phyloP scores from a whole-genome alignment of 176 grass and related monocot genomes.

The Phoenix roebelenii region DNA sequence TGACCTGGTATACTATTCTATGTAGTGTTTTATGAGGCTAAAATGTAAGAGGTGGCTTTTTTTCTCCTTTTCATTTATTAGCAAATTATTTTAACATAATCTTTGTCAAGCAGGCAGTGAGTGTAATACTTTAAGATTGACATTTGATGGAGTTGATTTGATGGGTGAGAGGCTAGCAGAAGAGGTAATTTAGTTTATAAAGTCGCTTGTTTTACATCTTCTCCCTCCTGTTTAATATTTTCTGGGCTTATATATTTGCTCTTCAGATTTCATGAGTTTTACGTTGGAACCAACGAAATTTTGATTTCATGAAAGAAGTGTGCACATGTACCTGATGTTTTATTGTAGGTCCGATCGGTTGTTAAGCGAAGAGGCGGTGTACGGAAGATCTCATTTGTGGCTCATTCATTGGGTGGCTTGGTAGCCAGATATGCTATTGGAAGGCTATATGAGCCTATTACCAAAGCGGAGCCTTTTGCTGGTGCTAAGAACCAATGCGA shows the following conservation, averaged over 20 bases:
- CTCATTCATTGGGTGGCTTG: conserved; percentile 87
- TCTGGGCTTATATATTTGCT: too few species aligned
- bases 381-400: conserved; percentile 81
- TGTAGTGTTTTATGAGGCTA: too few species aligned
- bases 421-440: conserved; percentile 86
- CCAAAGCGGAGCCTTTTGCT: conserved; percentile 2
- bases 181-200: conserved; percentile 46
- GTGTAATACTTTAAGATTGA: conserved; percentile 68
- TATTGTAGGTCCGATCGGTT: conserved; percentile 58
- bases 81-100: background rate
- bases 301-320: background rate
- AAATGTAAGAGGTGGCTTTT: too few species aligned
- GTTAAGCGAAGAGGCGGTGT: conserved; percentile 47
- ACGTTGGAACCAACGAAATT: background rate
- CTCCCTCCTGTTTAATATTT: too few species aligned
- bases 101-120: conserved; percentile 54
- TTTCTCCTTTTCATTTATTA: too few species aligned
- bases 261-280: too few species aligned
- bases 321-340: conserved; percentile 9
- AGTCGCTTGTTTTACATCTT: too few species aligned
- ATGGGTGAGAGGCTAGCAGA: conserved; percentile 96
- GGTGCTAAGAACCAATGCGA: conserved; percentile 15
- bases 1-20: too few species aligned
- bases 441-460: conserved; percentile 44
- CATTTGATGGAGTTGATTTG: conserved; percentile 85